phyloP scores from a whole-genome alignment of 202 grass and related monocot genomes.

The Bolboschoenoplectus hybrid region DNA sequence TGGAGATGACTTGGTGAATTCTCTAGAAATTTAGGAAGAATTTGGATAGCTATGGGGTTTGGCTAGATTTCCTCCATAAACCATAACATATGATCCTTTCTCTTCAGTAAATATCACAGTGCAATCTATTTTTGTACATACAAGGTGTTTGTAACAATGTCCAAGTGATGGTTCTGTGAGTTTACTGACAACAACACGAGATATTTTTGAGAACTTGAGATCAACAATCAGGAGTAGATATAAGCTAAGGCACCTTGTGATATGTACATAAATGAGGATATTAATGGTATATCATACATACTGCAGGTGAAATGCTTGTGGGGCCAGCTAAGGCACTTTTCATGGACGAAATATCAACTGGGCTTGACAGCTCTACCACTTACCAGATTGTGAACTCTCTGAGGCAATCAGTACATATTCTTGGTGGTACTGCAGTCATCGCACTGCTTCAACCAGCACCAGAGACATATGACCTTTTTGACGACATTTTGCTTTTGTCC shows the following conservation, averaged over 20 bases:
- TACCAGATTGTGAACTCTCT: slow-evolving; percentile 90
- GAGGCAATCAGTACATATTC: slow-evolving; percentile 83
- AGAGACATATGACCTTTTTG: slow-evolving; percentile 88
- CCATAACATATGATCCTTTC: neutral
- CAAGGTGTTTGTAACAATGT: slow-evolving; percentile 11
- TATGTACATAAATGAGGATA: neutral
- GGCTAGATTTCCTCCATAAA: neutral
- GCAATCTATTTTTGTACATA: neutral
- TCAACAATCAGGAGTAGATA: neutral
- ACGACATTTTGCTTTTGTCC: slow-evolving; percentile 83
- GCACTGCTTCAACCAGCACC: slow-evolving; percentile 91
- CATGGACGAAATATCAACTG: slow-evolving; percentile 97
- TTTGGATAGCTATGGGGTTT: neutral
- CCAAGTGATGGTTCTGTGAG: neutral
- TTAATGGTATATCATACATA: neutral
- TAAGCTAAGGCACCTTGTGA: neutral
- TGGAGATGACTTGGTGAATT: neutral
- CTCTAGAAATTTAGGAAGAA: neutral
- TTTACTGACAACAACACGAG: slow-evolving; percentile 10
- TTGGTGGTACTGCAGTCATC: slow-evolving; percentile 76
- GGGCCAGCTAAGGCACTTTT: slow-evolving; percentile 89
- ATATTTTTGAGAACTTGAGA: neutral
- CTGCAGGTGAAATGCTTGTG: slow-evolving; percentile 87
- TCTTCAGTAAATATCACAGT: neutral
- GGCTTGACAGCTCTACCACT: slow-evolving; percentile 92